Base-by-base conservation (phyloP, 2,329 filamentous ascomycete genomes). In the Ophiostoma sp. region DNA sequence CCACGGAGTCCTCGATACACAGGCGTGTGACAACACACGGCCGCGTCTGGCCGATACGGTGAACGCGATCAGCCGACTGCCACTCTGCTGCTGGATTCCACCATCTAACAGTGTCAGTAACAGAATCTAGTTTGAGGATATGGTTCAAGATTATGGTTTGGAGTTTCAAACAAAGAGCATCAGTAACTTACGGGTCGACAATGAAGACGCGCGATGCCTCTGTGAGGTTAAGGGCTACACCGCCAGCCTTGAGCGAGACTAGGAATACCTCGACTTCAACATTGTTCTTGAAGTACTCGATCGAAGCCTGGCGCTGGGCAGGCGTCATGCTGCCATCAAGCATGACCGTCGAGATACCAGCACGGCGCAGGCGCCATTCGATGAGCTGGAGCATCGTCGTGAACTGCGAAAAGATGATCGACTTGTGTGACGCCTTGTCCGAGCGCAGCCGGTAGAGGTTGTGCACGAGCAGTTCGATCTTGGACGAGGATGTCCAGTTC, bases 21-120 rank as follows among this genome's bases (percentile, higher is more conserved):
- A 99, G 86, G 41, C 95, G 88, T 1, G 93, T 98, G 74, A 99
- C 96, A 47, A 92, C 92, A 76, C 95, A 98, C 41, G 94, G 94
- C 7, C 95, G 90, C 64, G 89, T 91, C 81, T 99, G 95, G 44
- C 95, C 95, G 73, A 98, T 99, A 68, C 95, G 93, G 79, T 98
- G 95, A 75, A 90, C 93, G 72, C 91, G 86, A 77, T 99, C 95
- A 2, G 95, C 95, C 71, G 91, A 95, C 79, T 99, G 95, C 95
- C 95, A 99, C 80, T 99, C 95, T 0, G 94, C 94, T n/a, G 93
- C 93, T n/a, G 95, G 95, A 74, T 98, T 98, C 95, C 95, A 99
- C 95, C 95, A 27, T 27, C 27, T 27, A 27, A 27, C 27, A 27
- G 27, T 27, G 27, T 27, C 27, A 27, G 27, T 27, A 27, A 27